These are phyloP conservation scores for Stephania japonica DNA, from an alignment of 164 flowering plant genomes.

Conservation along the genomic window DNA sequence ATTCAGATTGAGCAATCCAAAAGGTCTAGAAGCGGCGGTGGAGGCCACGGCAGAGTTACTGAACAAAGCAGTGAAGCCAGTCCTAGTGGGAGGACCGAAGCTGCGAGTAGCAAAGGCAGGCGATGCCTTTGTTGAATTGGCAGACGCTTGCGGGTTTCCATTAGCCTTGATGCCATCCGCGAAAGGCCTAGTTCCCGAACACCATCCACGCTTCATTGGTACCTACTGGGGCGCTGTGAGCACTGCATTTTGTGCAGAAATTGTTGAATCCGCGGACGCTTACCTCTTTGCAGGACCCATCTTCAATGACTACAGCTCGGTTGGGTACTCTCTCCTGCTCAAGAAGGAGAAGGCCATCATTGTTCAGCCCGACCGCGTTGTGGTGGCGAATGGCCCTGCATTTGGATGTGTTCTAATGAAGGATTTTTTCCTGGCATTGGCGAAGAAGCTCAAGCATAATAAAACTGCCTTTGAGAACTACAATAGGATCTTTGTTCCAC, in stretches of 20 bases:
- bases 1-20: slow-evolving; percentile 52
- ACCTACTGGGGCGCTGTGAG: slow-evolving; percentile 93
- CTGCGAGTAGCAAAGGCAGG: slow-evolving; percentile 61
- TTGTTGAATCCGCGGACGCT: slow-evolving; percentile 88
- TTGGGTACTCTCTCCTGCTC: slow-evolving; percentile 77
- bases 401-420: slow-evolving; percentile 77
- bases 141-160: slow-evolving; percentile 70
- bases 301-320: slow-evolving; percentile 86
- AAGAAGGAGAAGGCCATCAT: slow-evolving; percentile 79
- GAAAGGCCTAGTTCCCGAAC: slow-evolving; percentile 70
- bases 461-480: slow-evolving; percentile 62
- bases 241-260: slow-evolving; percentile 76
- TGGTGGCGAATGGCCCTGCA: slow-evolving; percentile 62
- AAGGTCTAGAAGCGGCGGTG: slow-evolving; percentile 75
- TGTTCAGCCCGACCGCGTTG: slow-evolving; percentile 81
- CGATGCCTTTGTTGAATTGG: slow-evolving; percentile 61
- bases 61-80: slow-evolving; percentile 89
- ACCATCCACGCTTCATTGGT: slow-evolving; percentile 66
- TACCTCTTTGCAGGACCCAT: slow-evolving; percentile 82
- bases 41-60: slow-evolving; percentile 75
- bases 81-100: slow-evolving; percentile 77
- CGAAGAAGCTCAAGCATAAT: slow-evolving; percentile 51
- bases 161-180: slow-evolving; percentile 84
- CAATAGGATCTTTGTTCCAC: slow-evolving; percentile 64
- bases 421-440: slow-evolving; percentile 57